Evolutionary conservation across 805 yeast species (phyloP).

Genomic region (Kregervanrija delftensis): DNA sequence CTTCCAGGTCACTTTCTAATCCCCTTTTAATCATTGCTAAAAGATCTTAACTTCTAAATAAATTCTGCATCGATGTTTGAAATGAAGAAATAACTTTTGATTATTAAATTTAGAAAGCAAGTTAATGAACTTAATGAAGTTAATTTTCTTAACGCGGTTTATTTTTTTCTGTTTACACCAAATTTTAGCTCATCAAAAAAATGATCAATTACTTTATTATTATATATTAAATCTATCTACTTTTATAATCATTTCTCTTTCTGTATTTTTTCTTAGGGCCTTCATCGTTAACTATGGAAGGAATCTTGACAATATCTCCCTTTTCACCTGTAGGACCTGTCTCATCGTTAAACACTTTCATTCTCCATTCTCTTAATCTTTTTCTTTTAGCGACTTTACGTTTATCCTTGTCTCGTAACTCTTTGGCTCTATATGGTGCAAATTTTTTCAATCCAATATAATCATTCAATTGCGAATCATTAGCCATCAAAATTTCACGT

Average conservation of each 20-base stretch:
- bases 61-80: too few species aligned
- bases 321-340: constrained; percentile 19
- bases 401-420: constrained; percentile 66
- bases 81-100: too few species aligned
- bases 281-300: constrained; percentile 20
- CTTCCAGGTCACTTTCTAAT: neutral
- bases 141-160: too few species aligned
- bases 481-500: constrained; percentile 84
- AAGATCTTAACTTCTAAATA: neutral
- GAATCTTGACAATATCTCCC: constrained; percentile 18
- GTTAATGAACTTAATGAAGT: too few species aligned
- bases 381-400: constrained; percentile 78
- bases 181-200: too few species aligned
- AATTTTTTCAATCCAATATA: constrained; percentile 85
- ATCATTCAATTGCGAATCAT: constrained; percentile 77
- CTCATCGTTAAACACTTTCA: constrained; percentile 59
- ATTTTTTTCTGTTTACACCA: too few species aligned
- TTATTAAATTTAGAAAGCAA: too few species aligned
- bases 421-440: constrained; percentile 85
- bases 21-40: constrained; percentile 2
- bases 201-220: too few species aligned
- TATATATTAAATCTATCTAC: neutral
- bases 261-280: constrained; percentile 20
- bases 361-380: constrained; percentile 85
- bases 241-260: constrained; percentile 1